Evolutionary conservation across 306 rosid genomes (phyloP), one percentile per base, ranked within the genome.

Genomic region (Cicer judaicum): DNA sequence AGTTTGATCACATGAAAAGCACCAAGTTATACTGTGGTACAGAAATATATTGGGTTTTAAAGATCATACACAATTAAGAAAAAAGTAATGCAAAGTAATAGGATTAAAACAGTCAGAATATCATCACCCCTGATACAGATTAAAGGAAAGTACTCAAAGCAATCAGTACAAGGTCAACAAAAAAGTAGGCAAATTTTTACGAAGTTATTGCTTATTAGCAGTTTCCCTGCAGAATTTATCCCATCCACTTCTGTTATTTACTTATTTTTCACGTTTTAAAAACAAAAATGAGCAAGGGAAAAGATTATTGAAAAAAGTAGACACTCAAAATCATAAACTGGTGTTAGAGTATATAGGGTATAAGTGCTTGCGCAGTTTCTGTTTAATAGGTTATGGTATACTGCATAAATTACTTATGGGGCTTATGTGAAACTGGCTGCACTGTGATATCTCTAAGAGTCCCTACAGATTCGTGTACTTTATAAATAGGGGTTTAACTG

Each of bases 321-420:
- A 13, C 38, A 1, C 81, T 40, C 56, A 61, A 77, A 77, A 77
- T 47, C 1, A 5, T 62, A 61, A 69, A 41, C n/a, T 24, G 62
- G 14, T 56, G 62, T 19, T 56, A 9, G 39, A 56, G 62, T 56
- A 21, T 55, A 19, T 55, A 18, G 62, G 38, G n/a, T 9, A 21
- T 4, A 21, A 60, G 19, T 60, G 41, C 65, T 13, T 13, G 10
- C 6, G 7, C 18, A 34, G 65, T 34, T 34, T 60, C 43, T 60
- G 43, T 13, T 60, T 6, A 60, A 42, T 60, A 60, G 65, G 29
- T 34, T 60, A 29, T 34, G 43, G 13, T 60, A 42, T 29, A 29
- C 64, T 59, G 42, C 41, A 59, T 12, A 29, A 29, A 59, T 59
- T 59, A 59, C 64, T 59, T 12, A 59, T 29, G 29, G 10, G 42